These are phyloP conservation scores for Sporothrix inflata DNA, from an alignment of 2,329 filamentous ascomycete species.

Conservation along the genomic window DNA sequence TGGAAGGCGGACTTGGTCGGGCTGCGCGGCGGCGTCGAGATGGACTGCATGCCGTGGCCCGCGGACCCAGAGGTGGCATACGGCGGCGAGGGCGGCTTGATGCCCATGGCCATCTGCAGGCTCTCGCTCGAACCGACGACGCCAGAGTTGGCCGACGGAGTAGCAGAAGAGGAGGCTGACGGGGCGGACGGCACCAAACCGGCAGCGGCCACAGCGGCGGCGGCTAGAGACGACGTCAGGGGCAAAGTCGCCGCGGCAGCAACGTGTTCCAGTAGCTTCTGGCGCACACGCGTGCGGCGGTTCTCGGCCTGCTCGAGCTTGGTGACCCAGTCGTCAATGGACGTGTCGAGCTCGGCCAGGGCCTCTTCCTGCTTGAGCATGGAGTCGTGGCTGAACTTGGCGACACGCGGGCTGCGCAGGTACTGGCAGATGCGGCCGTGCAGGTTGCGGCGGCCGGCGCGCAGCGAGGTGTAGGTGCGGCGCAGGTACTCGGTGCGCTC, in stretches of 20 bases:
- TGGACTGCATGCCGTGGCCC: conserved; percentile 40
- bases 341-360: conserved; percentile 72
- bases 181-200: conserved; percentile 40
- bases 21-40: conserved; percentile 62
- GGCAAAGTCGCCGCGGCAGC: conserved; percentile 67
- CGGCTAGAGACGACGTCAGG: conserved; percentile 30
- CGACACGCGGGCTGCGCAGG: conserved; percentile 69
- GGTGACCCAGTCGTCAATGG: conserved; percentile 78
- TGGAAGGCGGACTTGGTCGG: conserved; percentile 52
- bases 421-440: conserved; percentile 78
- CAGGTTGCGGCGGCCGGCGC: conserved; percentile 74
- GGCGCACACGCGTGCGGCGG: conserved; percentile 71
- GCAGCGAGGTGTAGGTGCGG: conserved; percentile 73
- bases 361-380: conserved; percentile 81
- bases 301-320: conserved; percentile 84
- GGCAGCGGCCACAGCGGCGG: conserved; percentile 8
- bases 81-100: conserved; percentile 40
- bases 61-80: conserved; percentile 22
- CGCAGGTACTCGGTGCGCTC: conserved; percentile 78
- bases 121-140: conserved; percentile 45
- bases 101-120: conserved; percentile 48
- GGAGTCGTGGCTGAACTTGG: conserved; percentile 73
- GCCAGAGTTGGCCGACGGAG: conserved; percentile 27
- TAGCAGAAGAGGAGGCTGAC: conserved; percentile 8
- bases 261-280: conserved; percentile 81